Evolutionary conservation across 352 stramenopile genomes (phyloP), one percentile per base, ranked within the genome.

Genomic region (Globisporangium nunn): DNA sequence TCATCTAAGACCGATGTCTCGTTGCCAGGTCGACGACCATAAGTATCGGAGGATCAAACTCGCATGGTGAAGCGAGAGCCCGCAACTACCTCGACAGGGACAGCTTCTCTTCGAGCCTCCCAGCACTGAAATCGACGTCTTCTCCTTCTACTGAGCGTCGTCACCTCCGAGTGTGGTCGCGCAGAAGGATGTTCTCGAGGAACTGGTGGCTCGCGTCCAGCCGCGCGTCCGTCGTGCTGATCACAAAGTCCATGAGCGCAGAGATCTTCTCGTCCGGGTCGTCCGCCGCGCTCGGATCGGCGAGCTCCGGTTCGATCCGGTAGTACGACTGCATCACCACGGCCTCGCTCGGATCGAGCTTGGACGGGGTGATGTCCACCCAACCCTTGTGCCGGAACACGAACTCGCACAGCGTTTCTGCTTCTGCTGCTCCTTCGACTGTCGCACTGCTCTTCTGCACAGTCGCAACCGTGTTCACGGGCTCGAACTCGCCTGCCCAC

Each of bases 281-380:
- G 5, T 47, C 28, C 10, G 31, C 18, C 14, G 28, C 46, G 28
- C 5, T 54, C 28, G 31, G n/a, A 5, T 48, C 44, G 3, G 29
- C 56, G 30, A 61, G 48, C 17, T 64, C 53, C 0, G 58, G 52
- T 18, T 49, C 53, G 18, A 59, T 64, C n/a, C 37, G 45, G 30
- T 64, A 56, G 52, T 59, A 55, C 37, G 53, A 64, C 31, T 59
- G 47, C 47, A 64, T 64, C 58, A 59, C 52, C 5, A 59, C 59
- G 17, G 52, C 52, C 30, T 59, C 48, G 4, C 7, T 39, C 23
- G 53, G 59, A 12, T 58, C 43, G 15, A 47, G 43, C 15, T 31
- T 48, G 15, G 37, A 50, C 39, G 52, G 59, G 14, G 52, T 52
- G 52, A 64, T 64, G 53, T 54, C 48, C 23, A 55, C 44, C 47